Base-by-base conservation (phyloP, 176 grass and related monocot species). In the Eremochloa ophiuroides region DNA sequence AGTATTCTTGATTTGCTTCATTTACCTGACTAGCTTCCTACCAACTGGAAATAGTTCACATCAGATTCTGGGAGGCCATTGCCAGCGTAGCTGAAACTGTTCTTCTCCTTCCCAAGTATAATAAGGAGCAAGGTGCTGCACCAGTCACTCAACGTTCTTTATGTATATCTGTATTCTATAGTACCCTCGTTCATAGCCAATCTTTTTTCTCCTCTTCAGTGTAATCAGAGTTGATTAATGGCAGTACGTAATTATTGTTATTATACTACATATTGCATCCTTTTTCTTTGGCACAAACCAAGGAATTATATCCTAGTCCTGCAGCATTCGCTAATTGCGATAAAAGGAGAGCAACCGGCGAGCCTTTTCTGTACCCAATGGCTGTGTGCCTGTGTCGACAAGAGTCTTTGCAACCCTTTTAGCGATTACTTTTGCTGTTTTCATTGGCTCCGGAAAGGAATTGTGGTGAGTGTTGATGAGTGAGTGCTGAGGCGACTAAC, bases 121-220 rank as follows among this genome's bases (percentile, higher is more conserved):
- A 82, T 69, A 69, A 77, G 56, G 63, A 81, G 78, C 77, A 11
- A 76, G 44, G 53, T 84, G 51, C 51, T 80, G 62, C 69, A 62
- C 40, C 70, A 80, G 31, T 59, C 61, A 40, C 18, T 66, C 69
- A 38, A 10, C 14, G 41, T 47, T 79, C 55, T 14, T 59, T 1
- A 50, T 75, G 71, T 65, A 70, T 50, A 88, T 75, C 30, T 62
- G 62, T 51, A 80, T 5, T 10, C 28, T 53, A 39, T 38, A 78
- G 40, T 41, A 73, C 39, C 10, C 0, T 38, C 11, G 31, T 64
- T 71, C 56, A 62, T 58, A 70, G 69, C 23, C 40, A 13, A 23
- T 4, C n/a, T 6, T 38, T 33, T 50, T 26, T 66, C 47, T 23
- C 11, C 39, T 4, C n/a, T 15, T 67, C 62, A 62, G 8, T 79